A percentile compares a stretch with the other conserved stretches of the same genome.
Evolutionary conservation across 495 filamentous ascomycete genomes (phyloP).

Genomic region (Antarctomyces pellizariae): DNA sequence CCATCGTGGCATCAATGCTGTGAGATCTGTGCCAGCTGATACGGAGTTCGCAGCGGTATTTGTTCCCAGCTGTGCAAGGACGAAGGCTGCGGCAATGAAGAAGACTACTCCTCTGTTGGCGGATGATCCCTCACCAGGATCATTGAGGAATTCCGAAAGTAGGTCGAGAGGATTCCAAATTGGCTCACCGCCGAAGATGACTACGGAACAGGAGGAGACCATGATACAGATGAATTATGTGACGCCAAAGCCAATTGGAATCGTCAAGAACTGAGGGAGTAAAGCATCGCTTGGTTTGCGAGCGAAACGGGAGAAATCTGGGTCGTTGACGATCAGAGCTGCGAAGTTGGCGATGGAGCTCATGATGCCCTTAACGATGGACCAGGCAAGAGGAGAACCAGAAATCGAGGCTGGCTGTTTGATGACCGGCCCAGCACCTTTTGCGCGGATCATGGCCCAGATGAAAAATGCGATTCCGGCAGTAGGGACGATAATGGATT

Average conservation of each 20-base stretch:
- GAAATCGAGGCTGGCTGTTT: slow-evolving; percentile 37
- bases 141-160: slow-evolving; percentile 40
- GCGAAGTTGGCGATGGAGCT: slow-evolving; percentile 82
- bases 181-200: slow-evolving; percentile 47
- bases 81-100: slow-evolving; percentile 60
- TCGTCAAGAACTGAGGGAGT: slow-evolving; percentile 78
- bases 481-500: slow-evolving; percentile 62
- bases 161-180: slow-evolving; percentile 80
- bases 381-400: slow-evolving; percentile 56
- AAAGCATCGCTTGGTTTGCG: slow-evolving; percentile 55
- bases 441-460: slow-evolving; percentile 65
- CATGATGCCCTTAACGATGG: slow-evolving; percentile 68
- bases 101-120: slow-evolving; percentile 74
- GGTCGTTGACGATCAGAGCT: slow-evolving; percentile 65
- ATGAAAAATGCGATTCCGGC: slow-evolving; percentile 78
- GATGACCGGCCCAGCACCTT: slow-evolving; percentile 71
- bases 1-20: slow-evolving; percentile 67
- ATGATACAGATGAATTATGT: slow-evolving; percentile 91
- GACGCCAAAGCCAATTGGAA: slow-evolving; percentile 66
- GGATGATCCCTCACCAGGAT: slow-evolving; percentile 43
- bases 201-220: slow-evolving; percentile 60
- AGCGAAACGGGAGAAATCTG: slow-evolving; percentile 79
- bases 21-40: slow-evolving; percentile 78
- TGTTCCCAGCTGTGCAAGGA: slow-evolving; percentile 63
- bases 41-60: slow-evolving; percentile 89